These are phyloP conservation scores for Fragosphaeria purpurea DNA, from an alignment of 2,329 filamentous ascomycete genomes.

Conservation along the genomic window DNA sequence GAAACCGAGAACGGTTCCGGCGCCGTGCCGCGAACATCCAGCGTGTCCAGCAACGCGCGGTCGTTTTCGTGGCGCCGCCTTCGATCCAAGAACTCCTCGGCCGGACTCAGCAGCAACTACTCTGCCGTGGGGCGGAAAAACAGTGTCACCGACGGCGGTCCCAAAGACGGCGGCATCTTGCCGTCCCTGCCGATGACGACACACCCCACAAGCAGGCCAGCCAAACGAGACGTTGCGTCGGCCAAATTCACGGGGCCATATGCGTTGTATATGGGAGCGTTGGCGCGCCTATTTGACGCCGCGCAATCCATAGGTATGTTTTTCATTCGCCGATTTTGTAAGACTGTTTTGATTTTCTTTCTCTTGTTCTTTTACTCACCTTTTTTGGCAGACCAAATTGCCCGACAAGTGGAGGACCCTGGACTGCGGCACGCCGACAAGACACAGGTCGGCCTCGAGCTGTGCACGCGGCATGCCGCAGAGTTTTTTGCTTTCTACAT, in stretches of 20 bases:
- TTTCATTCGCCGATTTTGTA: neutral
- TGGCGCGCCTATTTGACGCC: conserved; percentile 86
- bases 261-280: conserved; percentile 79
- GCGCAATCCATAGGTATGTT: conserved; percentile 80
- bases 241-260: conserved; percentile 74
- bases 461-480: conserved; percentile 84
- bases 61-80: conserved; percentile 85
- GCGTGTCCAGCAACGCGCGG: conserved; percentile 63
- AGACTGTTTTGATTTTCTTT: neutral
- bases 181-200: conserved; percentile 70
- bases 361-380: neutral
- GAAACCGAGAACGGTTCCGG: conserved; percentile 31
- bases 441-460: conserved; percentile 88
- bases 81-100: conserved; percentile 75
- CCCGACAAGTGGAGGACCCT: conserved; percentile 90
- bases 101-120: conserved; percentile 45
- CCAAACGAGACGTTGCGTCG: conserved; percentile 59
- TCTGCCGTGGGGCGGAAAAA: conserved; percentile 29
- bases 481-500: conserved; percentile 98
- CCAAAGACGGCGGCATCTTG: conserved; percentile 27
- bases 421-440: conserved; percentile 84
- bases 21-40: conserved; percentile 43
- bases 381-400: conserved; percentile 68
- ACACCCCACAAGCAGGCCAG: conserved; percentile 53
- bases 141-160: conserved; percentile 35